These are phyloP conservation scores for Erigeron philadelphicus DNA, from an alignment of 140 eudicot species.

Conservation along the genomic window DNA sequence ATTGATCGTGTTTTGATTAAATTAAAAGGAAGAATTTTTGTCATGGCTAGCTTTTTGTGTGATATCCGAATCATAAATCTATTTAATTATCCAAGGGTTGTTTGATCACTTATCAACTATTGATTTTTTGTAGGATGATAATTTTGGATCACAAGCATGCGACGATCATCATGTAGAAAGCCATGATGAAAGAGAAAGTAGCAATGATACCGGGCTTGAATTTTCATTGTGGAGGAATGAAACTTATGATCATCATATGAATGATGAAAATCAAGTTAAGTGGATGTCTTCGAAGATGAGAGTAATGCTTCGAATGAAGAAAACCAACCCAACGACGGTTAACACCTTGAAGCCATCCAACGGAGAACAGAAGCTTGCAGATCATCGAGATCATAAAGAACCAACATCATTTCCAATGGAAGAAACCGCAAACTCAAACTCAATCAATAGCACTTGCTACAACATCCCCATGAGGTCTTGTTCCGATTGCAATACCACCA, in stretches of 20 bases:
- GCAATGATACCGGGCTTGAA: constrained; percentile 32
- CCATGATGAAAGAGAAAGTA: constrained; percentile 12
- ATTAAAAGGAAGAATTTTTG: background rate
- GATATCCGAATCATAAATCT: constrained; percentile 21
- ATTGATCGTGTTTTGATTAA: background rate
- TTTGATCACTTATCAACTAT: constrained; percentile 9
- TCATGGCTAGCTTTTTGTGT: constrained; percentile 11
- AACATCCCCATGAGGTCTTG: constrained; percentile 72
- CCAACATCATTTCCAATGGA: constrained; percentile 34
- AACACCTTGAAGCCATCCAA: constrained; percentile 15
- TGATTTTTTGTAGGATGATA: constrained; percentile 39
- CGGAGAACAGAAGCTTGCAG: constrained; percentile 18
- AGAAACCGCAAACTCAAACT: constrained; percentile 37
- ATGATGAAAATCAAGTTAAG: constrained; percentile 40
- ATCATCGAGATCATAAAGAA: constrained; percentile 32
- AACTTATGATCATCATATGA: constrained; percentile 30
- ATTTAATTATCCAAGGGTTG: background rate
- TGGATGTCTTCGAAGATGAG: constrained; percentile 89
- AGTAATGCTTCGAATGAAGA: constrained; percentile 57
- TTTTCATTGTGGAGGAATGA: constrained; percentile 58
- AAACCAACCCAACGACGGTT: constrained; percentile 27
- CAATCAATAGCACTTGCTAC: constrained; percentile 34
- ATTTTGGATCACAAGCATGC: constrained; percentile 31
- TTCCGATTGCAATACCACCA: constrained; percentile 84
- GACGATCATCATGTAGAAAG: constrained; percentile 27